Percentiles rank a stretch among this genome's conserved stretches.
phyloP scores from a whole-genome alignment of 441 rosid genomes.

The Breynia disticha region DNA sequence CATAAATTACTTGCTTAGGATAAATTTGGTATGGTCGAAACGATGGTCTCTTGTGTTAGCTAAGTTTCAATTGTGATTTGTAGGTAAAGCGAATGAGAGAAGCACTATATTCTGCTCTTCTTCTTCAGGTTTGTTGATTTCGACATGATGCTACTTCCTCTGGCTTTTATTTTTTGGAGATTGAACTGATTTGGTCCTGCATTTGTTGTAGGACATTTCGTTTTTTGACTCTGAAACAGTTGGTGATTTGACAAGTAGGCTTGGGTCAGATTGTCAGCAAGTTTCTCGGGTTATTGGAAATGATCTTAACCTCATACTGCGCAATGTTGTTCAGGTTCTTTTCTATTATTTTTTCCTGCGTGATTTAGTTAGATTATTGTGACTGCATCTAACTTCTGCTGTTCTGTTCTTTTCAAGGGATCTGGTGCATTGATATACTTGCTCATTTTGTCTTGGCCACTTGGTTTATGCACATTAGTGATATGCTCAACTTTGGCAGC shows the following conservation, averaged over 20 bases:
- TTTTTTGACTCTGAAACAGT: slow-evolving; percentile 91
- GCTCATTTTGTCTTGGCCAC: slow-evolving; percentile 72
- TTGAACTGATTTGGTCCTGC: slow-evolving; percentile 7
- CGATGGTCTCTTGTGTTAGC: slow-evolving; percentile 1
- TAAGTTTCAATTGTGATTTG: slow-evolving; percentile 9
- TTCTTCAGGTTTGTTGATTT: slow-evolving; percentile 52
- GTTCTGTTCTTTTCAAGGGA: slow-evolving; percentile 44
- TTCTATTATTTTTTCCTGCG: slow-evolving; percentile 8
- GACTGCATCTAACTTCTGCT: slow-evolving; percentile 17
- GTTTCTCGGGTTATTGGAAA: slow-evolving; percentile 89
- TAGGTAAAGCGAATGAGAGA: slow-evolving; percentile 98
- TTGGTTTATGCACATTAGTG: slow-evolving; percentile 65
- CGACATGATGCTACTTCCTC: slow-evolving; percentile 2
- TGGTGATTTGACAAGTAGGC: slow-evolving; percentile 97
- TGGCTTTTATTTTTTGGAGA: slow-evolving; percentile 10
- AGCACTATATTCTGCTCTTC: slow-evolving; percentile 78
- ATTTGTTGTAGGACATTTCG: slow-evolving; percentile 61
- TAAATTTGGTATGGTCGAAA: neutral
- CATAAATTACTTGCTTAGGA: neutral
- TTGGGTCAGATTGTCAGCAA: slow-evolving; percentile 97
- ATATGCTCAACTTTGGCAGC: slow-evolving; percentile 69
- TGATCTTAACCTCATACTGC: slow-evolving; percentile 79
- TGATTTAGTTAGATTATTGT: slow-evolving; percentile 3
- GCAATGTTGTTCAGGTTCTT: slow-evolving; percentile 85
- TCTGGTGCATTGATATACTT: slow-evolving; percentile 79